Percentiles rank a stretch among this genome's conserved stretches.
These are phyloP conservation scores for Gracilaria vermiculophylla DNA, from an alignment of 23 red algal species.

Conservation along the genomic window DNA sequence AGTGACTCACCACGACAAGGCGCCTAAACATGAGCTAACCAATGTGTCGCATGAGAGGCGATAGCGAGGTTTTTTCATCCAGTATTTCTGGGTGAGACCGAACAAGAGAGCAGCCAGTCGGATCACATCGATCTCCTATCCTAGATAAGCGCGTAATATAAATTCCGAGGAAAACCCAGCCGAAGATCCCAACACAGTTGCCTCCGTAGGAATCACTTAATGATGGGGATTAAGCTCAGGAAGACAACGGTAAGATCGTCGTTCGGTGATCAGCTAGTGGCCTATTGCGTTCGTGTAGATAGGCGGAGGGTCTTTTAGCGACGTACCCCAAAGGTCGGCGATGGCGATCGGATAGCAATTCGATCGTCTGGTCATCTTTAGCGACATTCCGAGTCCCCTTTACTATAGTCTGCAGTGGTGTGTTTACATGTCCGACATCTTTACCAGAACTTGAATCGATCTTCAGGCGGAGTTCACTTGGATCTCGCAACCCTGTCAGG, in stretches of 20 bases:
- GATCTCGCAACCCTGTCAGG: too few species aligned
- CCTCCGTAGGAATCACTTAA: background rate
- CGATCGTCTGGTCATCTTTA: background rate
- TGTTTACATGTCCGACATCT: too few species aligned
- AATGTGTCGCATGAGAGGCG: background rate
- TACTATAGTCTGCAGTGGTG: too few species aligned
- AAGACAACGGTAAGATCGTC: background rate
- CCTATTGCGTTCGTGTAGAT: background rate
- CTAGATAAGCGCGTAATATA: background rate
- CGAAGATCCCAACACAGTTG: background rate
- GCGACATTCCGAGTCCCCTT: background rate
- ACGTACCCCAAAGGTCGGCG: background rate
- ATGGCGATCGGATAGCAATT: background rate
- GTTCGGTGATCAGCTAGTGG: background rate
- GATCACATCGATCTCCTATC: background rate
- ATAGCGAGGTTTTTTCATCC: background rate
- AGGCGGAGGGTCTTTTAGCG: background rate
- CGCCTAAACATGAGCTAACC: background rate
- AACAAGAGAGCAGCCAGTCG: background rate
- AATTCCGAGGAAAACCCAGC: background rate
- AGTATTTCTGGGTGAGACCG: background rate
- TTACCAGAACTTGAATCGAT: too few species aligned
- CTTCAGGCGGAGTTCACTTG: too few species aligned
- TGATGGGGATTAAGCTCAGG: background rate
- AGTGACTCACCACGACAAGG: slow-evolving; percentile 5